Evolutionary conservation across 2,329 filamentous ascomycete genomes (phyloP), one percentile per base, ranked within the genome.

Genomic region (Westerdykella sp.): DNA sequence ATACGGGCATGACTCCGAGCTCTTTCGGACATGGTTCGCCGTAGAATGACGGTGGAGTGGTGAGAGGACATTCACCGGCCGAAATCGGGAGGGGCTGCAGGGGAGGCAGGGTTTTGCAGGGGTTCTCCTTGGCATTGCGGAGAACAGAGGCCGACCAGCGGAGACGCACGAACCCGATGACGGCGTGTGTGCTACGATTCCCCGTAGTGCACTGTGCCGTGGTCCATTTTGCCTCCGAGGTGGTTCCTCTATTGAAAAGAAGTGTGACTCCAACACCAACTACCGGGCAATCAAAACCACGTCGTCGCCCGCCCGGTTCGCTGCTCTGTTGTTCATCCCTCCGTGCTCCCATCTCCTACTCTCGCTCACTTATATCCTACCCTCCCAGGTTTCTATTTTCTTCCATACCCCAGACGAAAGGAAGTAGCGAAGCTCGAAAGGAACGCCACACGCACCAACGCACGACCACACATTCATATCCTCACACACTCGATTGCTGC

Each of bases 1-100:
- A 45, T 50, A 32, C 62, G 63, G 45, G 54, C 57, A 44, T 67
- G 64, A 46, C 54, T 55, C 46, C 39, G 46, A 37, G 44, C 48
- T 31, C 44, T 39, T 36, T 48, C 38, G 32, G 32, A 35, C n/a
- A 35, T 35, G 32, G 32, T 35, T 35, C 32, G 32, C 16, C 5
- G n/a, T 28, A 28, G 4, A 11, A 14, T 31, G 39, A 40, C n/a
- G 13, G 32, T n/a, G 25, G 39, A 16, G 16, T 18, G 16, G 15
- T 23, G 16, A 14, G 32, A 35, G 35, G 31, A 23, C 15, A 28
- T 28, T 28, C 25, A 21, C 16, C 32, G 34, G 16, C 47, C 45
- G 45, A 45, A 34, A 42, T 46, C 45, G 48, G 48, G 43, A 34
- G 41, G 40, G 40, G 40, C 22, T 14, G 30, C 30, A 32, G 12